Percentiles rank a stretch among this genome's conserved stretches.
Evolutionary conservation across 2,329 filamentous ascomycete species (phyloP).

Genomic region (Diaporthe sp.): DNA sequence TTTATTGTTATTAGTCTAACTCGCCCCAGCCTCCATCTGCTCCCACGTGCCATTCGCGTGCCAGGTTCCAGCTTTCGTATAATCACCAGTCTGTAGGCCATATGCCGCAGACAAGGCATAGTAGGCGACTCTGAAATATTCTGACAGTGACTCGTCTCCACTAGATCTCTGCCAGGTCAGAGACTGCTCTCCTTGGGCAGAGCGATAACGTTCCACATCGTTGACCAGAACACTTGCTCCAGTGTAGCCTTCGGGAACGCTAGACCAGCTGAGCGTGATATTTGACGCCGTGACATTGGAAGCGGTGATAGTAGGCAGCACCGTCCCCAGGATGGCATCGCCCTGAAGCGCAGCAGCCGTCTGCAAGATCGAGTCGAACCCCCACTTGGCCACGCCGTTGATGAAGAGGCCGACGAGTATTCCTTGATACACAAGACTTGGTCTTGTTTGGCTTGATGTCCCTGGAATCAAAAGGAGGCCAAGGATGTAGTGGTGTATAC

Average conservation of each 20-base stretch:
- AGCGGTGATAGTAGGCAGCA: conserved; percentile 59
- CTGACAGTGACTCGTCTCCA: conserved; percentile 37
- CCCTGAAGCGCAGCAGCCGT: conserved; percentile 73
- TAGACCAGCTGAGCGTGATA: conserved; percentile 58
- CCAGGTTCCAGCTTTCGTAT: conserved; percentile 48
- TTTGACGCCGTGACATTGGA: conserved; percentile 60
- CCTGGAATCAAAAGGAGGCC: conserved; percentile 79
- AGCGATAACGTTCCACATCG: conserved; percentile 48
- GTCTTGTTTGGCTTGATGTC: conserved; percentile 78
- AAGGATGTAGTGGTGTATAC: conserved; percentile 84
- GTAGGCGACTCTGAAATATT: conserved; percentile 49
- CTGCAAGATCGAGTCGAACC: conserved; percentile 80
- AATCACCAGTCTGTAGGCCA: conserved; percentile 45
- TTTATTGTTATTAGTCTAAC: neutral
- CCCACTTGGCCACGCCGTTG: conserved; percentile 84
- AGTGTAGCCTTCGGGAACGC: conserved; percentile 34
- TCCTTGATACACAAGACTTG: conserved; percentile 79
- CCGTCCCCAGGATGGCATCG: conserved; percentile 58
- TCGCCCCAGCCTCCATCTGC: conserved; percentile 39
- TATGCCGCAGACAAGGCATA: conserved; percentile 45
- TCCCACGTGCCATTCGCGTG: conserved; percentile 48
- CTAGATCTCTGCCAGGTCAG: conserved; percentile 45
- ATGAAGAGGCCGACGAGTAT: conserved; percentile 81
- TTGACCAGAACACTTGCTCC: conserved; percentile 52
- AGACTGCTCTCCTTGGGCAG: conserved; percentile 40